Evolutionary conservation across 106 monocot species (phyloP).

Genomic region (Narthecium ossifragum): DNA sequence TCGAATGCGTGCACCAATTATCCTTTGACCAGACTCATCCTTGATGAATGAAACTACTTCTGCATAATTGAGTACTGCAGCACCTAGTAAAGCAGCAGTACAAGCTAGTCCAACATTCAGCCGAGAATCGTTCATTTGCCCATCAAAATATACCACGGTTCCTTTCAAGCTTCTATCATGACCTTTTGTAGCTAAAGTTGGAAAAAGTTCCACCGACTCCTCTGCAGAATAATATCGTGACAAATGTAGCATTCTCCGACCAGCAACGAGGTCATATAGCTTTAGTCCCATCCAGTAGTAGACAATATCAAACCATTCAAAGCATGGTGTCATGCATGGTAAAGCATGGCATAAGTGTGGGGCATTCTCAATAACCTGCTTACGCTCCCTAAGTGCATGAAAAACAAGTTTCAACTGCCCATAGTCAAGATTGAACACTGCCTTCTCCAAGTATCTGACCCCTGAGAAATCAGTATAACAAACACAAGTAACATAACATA

Average conservation of each 20-base stretch:
- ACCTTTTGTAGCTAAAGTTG: constrained; percentile 79
- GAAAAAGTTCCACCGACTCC: constrained; percentile 88
- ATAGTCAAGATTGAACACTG: constrained; percentile 94
- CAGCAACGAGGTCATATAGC: constrained; percentile 89
- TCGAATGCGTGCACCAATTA: constrained; percentile 77
- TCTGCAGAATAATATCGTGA: constrained; percentile 91
- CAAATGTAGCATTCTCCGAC: constrained; percentile 82
- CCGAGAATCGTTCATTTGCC: constrained; percentile 97
- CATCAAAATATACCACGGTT: constrained; percentile 98
- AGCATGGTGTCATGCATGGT: constrained; percentile 99
- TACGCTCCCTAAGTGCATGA: constrained; percentile 89
- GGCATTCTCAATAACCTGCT: constrained; percentile 94
- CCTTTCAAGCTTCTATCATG: constrained; percentile 73
- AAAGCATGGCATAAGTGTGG: constrained; percentile 89
- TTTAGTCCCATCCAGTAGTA: constrained; percentile 93
- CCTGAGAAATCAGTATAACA: constrained; percentile 35
- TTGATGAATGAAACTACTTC: constrained; percentile 82
- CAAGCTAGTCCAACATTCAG: constrained; percentile 97
- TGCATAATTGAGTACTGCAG: constrained; percentile 87
- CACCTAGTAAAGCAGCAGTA: constrained; percentile 82
- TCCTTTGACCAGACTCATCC: constrained; percentile 55
- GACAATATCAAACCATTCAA: constrained; percentile 85
- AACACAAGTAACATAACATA: not conserved
- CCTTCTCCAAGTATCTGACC: constrained; percentile 94
- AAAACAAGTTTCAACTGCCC: constrained; percentile 98